Conservation (phyloP, 345 rosid species). For the Salix caprea region DNA sequence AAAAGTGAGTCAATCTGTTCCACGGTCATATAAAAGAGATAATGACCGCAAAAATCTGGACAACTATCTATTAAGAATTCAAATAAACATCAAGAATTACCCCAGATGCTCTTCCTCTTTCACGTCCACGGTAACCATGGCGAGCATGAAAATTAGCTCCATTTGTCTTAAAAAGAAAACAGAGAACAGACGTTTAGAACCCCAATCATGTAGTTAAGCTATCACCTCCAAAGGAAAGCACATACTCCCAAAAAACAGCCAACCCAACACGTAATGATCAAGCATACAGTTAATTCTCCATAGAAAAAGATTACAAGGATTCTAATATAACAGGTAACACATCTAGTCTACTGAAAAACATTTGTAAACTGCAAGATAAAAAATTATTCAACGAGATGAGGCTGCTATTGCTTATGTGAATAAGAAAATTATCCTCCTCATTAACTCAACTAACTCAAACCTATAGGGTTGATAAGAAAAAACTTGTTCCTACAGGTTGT, state of each 20-base stretch:
- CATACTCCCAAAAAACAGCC: neutral
- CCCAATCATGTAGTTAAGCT: neutral
- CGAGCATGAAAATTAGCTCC: constrained; percentile 54
- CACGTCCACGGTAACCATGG: constrained; percentile 64
- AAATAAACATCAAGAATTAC: constrained; percentile 32
- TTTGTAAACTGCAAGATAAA: neutral
- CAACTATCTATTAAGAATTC: neutral
- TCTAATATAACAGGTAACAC: neutral
- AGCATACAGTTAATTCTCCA: neutral
- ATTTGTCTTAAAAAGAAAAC: constrained; percentile 39
- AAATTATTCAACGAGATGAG: neutral
- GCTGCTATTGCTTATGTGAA: neutral
- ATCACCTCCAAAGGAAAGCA: neutral
- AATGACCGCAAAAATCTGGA: neutral
- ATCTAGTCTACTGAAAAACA: neutral
- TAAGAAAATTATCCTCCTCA: neutral
- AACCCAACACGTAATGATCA: neutral
- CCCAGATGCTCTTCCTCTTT: constrained; percentile 86
- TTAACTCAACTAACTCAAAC: neutral
- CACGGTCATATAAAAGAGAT: neutral
- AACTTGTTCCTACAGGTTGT: neutral
- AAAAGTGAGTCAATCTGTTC: neutral
- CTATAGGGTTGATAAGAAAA: neutral
- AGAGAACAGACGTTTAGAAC: neutral
- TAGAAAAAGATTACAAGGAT: neutral